Conservation (phyloP, 768 basidiomycete species). For the Antrodiella citrinella region DNA sequence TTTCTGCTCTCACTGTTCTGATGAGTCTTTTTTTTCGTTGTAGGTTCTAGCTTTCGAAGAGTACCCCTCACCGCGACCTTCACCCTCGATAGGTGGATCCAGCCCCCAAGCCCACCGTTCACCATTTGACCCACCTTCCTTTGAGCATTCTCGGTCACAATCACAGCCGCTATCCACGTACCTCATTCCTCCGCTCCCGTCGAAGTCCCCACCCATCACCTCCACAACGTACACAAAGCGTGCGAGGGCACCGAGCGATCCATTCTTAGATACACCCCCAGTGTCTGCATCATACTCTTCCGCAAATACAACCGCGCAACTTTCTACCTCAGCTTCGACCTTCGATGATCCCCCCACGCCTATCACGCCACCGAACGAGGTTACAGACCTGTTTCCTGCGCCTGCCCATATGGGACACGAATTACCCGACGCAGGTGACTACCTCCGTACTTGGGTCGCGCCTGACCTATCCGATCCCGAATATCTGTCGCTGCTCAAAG, state of each 20-base stretch:
- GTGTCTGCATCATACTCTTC: conserved; percentile 49
- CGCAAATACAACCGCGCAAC: conserved; percentile 29
- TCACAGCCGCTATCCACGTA: conserved; percentile 43
- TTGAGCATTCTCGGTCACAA: conserved; percentile 45
- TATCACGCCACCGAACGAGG: conserved; percentile 28
- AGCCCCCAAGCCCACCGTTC: conserved; percentile 14
- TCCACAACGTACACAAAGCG: conserved; percentile 49
- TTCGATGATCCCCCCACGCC: conserved; percentile 36
- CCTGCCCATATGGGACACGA: conserved; percentile 19
- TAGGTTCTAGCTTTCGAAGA: conserved; percentile 75
- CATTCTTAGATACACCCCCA: conserved; percentile 67
- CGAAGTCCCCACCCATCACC: conserved; percentile 32
- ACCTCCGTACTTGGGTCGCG: conserved; percentile 72
- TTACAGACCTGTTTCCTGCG: conserved; percentile 20
- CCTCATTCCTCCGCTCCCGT: conserved; percentile 13
- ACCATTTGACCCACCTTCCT: conserved; percentile 29
- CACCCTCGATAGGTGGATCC: conserved; percentile 17
- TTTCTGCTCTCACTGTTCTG: too few species aligned
- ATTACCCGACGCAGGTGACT: conserved; percentile 32
- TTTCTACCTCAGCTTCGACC: conserved; percentile 26
- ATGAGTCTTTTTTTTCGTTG: conserved; percentile 6
- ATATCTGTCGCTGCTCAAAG: conserved; percentile 50
- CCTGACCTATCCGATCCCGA: conserved; percentile 78
- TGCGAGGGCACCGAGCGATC: conserved; percentile 68
- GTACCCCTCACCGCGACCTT: conserved; percentile 24